Percentiles rank a stretch among this genome's conserved stretches.
phyloP scores from a whole-genome alignment of 192 early-diverging fungal species.

The Coemansia sp. region DNA sequence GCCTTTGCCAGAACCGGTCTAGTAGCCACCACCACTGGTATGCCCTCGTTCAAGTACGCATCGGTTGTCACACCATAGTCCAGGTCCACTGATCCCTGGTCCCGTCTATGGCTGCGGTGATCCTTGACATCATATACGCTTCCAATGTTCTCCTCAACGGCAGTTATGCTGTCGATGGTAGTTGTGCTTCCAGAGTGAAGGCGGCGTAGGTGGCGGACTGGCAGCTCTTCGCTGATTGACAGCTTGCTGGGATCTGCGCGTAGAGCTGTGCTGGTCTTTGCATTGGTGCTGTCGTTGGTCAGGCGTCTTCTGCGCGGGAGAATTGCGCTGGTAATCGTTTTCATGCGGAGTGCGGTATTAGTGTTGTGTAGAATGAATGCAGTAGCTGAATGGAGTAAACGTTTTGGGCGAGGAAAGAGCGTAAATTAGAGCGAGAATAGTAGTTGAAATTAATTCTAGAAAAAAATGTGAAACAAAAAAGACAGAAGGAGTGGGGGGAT shows the following conservation, averaged over 20 bases:
- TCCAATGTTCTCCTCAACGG: neutral
- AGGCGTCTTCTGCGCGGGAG: slow-evolving; percentile 31
- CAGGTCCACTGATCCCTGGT: neutral
- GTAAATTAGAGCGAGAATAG: neutral
- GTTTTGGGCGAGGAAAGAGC: neutral
- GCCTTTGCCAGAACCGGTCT: neutral
- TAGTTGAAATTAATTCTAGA: neutral
- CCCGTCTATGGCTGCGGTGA: neutral
- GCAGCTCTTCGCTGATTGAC: slow-evolving; percentile 6
- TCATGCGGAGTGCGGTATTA: slow-evolving; percentile 17
- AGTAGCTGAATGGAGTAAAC: neutral
- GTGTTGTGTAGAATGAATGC: neutral
- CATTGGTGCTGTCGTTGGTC: slow-evolving; percentile 15
- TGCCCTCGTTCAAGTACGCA: neutral
- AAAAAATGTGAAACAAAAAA: neutral
- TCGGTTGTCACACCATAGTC: neutral
- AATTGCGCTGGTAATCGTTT: slow-evolving; percentile 40
- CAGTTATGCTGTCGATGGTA: slow-evolving; percentile 1
- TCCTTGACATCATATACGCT: neutral
- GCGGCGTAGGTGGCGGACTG: neutral
- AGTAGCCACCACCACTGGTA: neutral
- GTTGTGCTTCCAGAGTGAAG: slow-evolving; percentile 15
- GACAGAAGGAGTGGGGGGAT: neutral
- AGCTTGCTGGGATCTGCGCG: slow-evolving; percentile 7
- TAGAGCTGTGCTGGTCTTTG: neutral